Conservation (phyloP, 345 rosid genomes). For the Moringa oleifera region DNA sequence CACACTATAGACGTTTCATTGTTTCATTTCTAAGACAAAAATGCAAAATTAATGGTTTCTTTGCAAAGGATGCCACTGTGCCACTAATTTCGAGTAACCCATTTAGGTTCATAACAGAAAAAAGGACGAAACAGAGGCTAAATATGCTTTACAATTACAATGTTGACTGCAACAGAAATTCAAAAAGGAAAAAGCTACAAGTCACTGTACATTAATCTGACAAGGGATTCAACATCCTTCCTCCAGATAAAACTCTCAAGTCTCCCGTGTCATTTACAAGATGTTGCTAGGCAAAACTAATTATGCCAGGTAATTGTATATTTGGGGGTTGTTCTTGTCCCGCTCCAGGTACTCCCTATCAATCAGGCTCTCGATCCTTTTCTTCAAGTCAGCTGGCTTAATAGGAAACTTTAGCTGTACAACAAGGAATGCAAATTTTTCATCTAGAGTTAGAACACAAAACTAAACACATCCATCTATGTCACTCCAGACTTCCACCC, state of each 20-base stretch:
- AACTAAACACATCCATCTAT: too few relatives aligned
- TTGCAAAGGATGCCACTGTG: too few relatives aligned
- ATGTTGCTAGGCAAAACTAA: neutral
- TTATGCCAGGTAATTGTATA: slow-evolving; percentile 91
- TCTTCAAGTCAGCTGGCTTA: slow-evolving; percentile 96
- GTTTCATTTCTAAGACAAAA: too few relatives aligned
- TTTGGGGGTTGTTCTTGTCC: slow-evolving; percentile 95
- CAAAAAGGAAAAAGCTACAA: slow-evolving; percentile 10
- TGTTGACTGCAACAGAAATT: slow-evolving; percentile 15
- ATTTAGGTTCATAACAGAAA: too few relatives aligned
- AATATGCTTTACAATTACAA: slow-evolving; percentile 31
- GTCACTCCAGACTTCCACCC: too few relatives aligned
- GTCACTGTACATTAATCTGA: slow-evolving; percentile 36
- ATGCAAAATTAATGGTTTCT: too few relatives aligned
- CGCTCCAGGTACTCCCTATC: slow-evolving; percentile 98
- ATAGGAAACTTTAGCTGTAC: slow-evolving; percentile 91
- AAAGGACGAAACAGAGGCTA: neutral
- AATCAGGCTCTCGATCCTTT: slow-evolving; percentile 90
- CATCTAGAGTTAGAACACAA: neutral
- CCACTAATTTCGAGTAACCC: too few relatives aligned
- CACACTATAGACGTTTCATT: too few relatives aligned
- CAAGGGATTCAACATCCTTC: slow-evolving; percentile 9
- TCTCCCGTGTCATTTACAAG: slow-evolving; percentile 22
- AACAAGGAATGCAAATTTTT: neutral
- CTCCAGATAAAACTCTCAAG: slow-evolving; percentile 2